Conservation (phyloP, 495 filamentous ascomycete genomes). For the Pseudoneurospora amorphoporcata region DNA sequence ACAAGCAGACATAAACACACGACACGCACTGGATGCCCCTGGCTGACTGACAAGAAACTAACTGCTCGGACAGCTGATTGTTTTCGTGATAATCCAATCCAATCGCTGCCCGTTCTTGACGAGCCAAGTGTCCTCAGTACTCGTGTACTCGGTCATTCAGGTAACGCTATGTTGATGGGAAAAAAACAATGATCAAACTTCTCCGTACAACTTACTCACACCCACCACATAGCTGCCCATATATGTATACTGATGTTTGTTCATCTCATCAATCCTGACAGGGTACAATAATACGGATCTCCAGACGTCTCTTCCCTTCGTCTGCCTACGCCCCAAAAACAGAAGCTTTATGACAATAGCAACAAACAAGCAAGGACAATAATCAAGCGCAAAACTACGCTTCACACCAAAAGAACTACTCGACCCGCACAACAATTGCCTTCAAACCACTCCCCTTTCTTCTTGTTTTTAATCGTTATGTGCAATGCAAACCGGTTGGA, state of each 20-base stretch:
- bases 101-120: background rate
- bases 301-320: background rate
- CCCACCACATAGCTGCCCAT: background rate
- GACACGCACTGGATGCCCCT: too few relatives aligned
- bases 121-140: background rate
- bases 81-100: background rate
- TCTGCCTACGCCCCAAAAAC: background rate
- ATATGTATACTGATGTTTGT: background rate
- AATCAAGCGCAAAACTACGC: background rate
- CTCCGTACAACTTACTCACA: background rate
- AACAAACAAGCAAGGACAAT: background rate
- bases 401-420: background rate
- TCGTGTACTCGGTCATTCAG: background rate
- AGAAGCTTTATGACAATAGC: background rate
- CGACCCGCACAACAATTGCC: background rate
- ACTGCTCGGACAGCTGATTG: background rate
- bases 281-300: background rate
- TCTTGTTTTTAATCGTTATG: background rate
- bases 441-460: background rate
- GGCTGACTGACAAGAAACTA: background rate
- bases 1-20: background rate
- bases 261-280: background rate
- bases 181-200: background rate
- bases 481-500: background rate
- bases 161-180: background rate